These are phyloP conservation scores for Cadophora sp. DNA, from an alignment of 2,329 filamentous ascomycete species.

Conservation along the genomic window DNA sequence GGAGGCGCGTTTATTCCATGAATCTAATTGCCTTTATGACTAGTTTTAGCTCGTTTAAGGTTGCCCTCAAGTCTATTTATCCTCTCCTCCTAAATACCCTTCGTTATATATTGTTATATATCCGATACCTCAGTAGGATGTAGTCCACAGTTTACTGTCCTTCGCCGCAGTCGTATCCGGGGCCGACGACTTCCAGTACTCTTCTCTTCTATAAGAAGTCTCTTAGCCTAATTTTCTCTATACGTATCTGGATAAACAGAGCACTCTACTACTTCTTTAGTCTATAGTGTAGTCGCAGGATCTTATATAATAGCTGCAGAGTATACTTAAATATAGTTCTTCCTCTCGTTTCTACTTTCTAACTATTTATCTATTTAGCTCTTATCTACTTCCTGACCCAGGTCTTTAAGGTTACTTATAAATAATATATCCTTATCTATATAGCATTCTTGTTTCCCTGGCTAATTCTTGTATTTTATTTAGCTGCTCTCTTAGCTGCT, in stretches of 20 bases:
- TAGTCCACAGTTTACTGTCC: constrained; percentile 2
- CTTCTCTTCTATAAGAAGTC: no score
- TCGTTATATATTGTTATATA: neutral
- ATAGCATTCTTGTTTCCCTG: constrained; percentile 2
- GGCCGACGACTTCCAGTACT: neutral
- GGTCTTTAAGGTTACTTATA: constrained; percentile 3
- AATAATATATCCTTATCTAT: constrained; percentile 4
- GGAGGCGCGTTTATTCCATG: no score
- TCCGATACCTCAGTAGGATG: constrained; percentile 4
- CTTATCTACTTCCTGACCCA: constrained; percentile 1
- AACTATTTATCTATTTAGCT: constrained; percentile 3
- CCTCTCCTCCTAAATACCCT: no score
- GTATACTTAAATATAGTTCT: constrained; percentile 9
- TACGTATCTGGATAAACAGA: constrained; percentile 3
- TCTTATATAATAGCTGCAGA: neutral
- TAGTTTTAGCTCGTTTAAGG: no score
- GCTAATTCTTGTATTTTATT: constrained; percentile 3
- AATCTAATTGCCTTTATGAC: no score
- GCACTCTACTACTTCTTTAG: constrained; percentile 4
- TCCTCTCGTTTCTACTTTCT: constrained; percentile 7
- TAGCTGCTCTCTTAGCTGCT: no score
- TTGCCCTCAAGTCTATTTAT: no score
- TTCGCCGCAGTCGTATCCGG: neutral
- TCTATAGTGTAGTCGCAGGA: constrained; percentile 9
- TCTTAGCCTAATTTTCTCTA: constrained; percentile 3